Percentiles rank a stretch among this genome's conserved stretches.
These are phyloP conservation scores for Lichtheimia ornata DNA, from an alignment of 371 early-diverging fungal species.

Conservation along the genomic window DNA sequence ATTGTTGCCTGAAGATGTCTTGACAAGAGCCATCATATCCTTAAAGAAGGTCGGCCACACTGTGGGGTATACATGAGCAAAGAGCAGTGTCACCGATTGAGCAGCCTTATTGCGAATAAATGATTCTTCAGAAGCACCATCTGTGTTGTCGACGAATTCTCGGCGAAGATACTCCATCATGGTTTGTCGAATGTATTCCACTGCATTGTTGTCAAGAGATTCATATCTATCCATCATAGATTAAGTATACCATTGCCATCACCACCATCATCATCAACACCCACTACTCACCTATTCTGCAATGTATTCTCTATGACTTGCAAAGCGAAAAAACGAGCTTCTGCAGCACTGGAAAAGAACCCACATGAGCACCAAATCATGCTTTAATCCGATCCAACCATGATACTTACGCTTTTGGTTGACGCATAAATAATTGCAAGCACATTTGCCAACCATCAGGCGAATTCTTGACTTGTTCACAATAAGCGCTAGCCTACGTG, in stretches of 20 bases:
- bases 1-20: constrained; percentile 47
- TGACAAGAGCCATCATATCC: constrained; percentile 76
- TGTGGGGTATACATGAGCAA: constrained; percentile 80
- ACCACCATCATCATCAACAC: background rate
- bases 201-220: constrained; percentile 53
- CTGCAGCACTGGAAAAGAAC: constrained; percentile 58
- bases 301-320: constrained; percentile 83
- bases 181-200: constrained; percentile 63
- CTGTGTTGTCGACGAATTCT: constrained; percentile 59
- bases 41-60: constrained; percentile 88
- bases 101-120: constrained; percentile 88
- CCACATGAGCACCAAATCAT: background rate
- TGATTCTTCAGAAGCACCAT: constrained; percentile 53
- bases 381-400: background rate
- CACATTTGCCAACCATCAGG: constrained; percentile 88
- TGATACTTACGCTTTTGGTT: constrained; percentile 68
- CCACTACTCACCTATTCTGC: constrained; percentile 52
- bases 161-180: constrained; percentile 73
- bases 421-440: constrained; percentile 74
- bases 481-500: constrained; percentile 82
- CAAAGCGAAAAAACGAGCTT: constrained; percentile 82
- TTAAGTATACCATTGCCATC: background rate
- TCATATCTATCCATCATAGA: constrained; percentile 43
- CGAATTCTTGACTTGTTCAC: constrained; percentile 78
- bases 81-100: constrained; percentile 82